Conservation (phyloP, 2,329 filamentous ascomycete species). For the Trichoderma sp. region DNA sequence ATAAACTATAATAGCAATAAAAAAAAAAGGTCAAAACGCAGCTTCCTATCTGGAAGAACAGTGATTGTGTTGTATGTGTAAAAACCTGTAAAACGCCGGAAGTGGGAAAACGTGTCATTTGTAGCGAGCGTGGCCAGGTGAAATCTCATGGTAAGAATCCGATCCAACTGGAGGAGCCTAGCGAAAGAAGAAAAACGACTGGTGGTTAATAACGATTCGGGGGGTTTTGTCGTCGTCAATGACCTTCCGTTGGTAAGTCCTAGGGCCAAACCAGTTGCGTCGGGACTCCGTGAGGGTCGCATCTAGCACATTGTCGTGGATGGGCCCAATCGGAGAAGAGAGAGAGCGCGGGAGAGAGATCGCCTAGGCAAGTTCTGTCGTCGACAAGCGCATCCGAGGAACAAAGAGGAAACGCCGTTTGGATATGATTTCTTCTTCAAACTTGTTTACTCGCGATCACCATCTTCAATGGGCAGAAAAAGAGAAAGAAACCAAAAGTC, state of each 20-base stretch:
- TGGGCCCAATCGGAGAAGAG: background rate
- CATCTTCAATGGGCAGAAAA: conserved; percentile 35
- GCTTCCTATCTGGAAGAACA: conserved; percentile 19
- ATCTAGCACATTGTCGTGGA: background rate
- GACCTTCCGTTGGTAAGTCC: background rate
- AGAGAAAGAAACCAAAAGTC: conserved; percentile 33
- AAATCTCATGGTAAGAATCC: background rate
- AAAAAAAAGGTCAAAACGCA: background rate
- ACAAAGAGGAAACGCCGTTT: background rate
- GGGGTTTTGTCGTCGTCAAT: background rate
- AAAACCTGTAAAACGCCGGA: conserved; percentile 11
- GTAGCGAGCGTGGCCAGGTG: conserved; percentile 15
- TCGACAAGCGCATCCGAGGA: conserved; percentile 6
- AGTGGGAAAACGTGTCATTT: conserved; percentile 10
- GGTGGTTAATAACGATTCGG: background rate
- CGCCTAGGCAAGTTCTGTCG: conserved; percentile 1
- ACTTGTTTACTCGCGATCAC: conserved; percentile 40
- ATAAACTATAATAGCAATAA: background rate
- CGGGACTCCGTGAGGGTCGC: background rate
- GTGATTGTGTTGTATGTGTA: conserved; percentile 3
- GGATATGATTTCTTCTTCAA: background rate
- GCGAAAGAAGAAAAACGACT: background rate
- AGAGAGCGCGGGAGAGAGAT: background rate
- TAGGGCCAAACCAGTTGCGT: background rate
- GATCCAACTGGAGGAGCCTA: background rate